A percentile compares a stretch with the other conserved stretches of the same genome.
phyloP scores from a whole-genome alignment of 345 rosid species.

The Citrus inodora region DNA sequence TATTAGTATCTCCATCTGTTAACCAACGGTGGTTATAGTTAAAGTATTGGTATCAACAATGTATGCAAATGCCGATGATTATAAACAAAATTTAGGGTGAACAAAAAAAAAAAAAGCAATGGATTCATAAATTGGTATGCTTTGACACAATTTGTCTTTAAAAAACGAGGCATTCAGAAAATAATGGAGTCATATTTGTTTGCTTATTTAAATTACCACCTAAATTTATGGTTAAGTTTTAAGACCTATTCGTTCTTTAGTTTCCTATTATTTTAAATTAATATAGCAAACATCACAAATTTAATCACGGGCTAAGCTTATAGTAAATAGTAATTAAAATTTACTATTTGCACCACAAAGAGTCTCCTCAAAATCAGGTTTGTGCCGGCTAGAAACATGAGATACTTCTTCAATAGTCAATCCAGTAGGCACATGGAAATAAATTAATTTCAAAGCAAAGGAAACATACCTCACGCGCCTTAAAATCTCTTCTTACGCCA shows the following conservation, averaged over 20 bases:
- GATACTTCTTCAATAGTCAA: background rate
- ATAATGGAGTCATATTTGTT: background rate
- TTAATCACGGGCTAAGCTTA: too few species aligned
- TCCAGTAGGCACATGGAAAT: background rate
- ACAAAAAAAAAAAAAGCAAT: too few species aligned
- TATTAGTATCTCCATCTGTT: background rate
- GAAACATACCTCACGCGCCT: constrained; percentile 37
- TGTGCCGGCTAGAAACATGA: background rate
- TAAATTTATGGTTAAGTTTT: too few species aligned
- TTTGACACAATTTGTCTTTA: background rate
- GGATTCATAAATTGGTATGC: background rate
- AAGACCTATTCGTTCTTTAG: too few species aligned
- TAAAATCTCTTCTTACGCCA: background rate
- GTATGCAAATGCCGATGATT: background rate
- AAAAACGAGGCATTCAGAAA: too few species aligned
- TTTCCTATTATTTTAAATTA: too few species aligned
- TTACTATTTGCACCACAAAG: background rate
- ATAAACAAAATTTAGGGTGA: too few species aligned
- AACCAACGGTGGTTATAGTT: background rate
- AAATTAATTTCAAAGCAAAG: background rate
- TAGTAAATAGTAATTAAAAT: background rate
- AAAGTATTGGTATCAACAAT: background rate
- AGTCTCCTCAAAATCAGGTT: background rate
- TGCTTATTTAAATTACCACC: too few species aligned
- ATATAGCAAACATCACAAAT: too few species aligned